Percentiles rank a stretch among this genome's conserved stretches.
phyloP scores from a whole-genome alignment of 2,329 filamentous ascomycete genomes.

The Pestalotiopsis sp. region DNA sequence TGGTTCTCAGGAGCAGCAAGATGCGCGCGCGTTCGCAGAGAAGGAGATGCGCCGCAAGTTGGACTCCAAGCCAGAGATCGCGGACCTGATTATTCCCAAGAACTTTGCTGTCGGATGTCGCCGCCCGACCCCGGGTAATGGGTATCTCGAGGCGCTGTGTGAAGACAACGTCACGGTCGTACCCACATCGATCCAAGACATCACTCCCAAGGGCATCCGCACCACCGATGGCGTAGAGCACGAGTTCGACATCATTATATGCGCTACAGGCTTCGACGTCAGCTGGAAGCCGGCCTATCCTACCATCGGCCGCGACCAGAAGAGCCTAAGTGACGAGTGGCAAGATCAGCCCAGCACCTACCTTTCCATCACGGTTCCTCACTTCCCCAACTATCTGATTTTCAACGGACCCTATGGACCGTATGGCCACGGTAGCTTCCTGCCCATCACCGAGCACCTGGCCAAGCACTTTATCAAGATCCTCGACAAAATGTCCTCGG shows the following conservation, averaged over 20 bases:
- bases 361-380: constrained; percentile 12
- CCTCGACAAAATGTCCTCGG: constrained; percentile 29
- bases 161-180: neutral
- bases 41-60: constrained; percentile 45
- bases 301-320: constrained; percentile 22
- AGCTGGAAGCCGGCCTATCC: constrained; percentile 20
- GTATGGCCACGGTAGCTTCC: constrained; percentile 28
- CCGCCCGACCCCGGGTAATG: neutral
- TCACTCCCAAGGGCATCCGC: neutral
- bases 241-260: constrained; percentile 6
- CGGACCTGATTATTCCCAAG: constrained; percentile 24
- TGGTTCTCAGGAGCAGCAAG: constrained; percentile 44
- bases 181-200: neutral
- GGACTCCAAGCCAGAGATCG: constrained; percentile 41
- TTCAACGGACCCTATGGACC: constrained; percentile 29
- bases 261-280: constrained; percentile 7
- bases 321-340: constrained; percentile 22
- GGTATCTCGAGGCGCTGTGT: neutral
- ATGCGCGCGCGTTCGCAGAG: constrained; percentile 31
- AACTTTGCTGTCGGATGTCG: constrained; percentile 6
- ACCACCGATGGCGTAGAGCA: neutral
- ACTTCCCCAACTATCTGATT: constrained; percentile 21
- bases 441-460: constrained; percentile 27
- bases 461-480: constrained; percentile 33
- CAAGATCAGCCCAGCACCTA: constrained; percentile 19